These are phyloP conservation scores for Pestalotiopsis sp. DNA, from an alignment of 2,329 filamentous ascomycete species.

Conservation along the genomic window DNA sequence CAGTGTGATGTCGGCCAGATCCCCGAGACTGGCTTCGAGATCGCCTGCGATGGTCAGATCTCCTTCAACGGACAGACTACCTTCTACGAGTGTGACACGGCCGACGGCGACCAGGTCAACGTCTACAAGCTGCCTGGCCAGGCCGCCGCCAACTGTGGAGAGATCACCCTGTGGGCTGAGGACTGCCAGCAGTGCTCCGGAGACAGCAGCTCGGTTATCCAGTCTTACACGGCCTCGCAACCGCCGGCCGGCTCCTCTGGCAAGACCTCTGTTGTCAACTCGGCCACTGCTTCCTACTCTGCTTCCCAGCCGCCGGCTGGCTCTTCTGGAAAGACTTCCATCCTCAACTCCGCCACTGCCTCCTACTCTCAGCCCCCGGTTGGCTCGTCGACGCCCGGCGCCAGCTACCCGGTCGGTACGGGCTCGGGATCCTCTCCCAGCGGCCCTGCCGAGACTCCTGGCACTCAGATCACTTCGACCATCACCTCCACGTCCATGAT, in stretches of 20 bases:
- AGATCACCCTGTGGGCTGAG: constrained; percentile 47
- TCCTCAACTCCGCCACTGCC: background rate
- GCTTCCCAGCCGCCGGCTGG: background rate
- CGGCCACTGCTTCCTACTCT: background rate
- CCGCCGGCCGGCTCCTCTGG: background rate
- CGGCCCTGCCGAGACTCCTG: background rate
- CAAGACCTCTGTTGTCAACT: background rate
- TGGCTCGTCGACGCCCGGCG: background rate
- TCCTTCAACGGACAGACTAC: constrained; percentile 50
- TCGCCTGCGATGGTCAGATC: constrained; percentile 55
- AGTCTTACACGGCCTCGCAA: background rate
- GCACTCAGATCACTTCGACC: background rate
- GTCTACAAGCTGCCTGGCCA: constrained; percentile 46
- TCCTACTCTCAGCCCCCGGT: background rate
- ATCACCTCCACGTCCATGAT: background rate
- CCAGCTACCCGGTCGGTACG: background rate
- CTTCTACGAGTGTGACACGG: constrained; percentile 66
- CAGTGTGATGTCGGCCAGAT: constrained; percentile 61
- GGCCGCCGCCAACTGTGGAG: constrained; percentile 43
- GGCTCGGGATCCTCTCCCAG: background rate
- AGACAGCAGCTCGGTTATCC: constrained; percentile 8
- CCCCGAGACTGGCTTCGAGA: constrained; percentile 57
- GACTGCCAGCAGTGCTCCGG: constrained; percentile 30
- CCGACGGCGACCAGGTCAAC: constrained; percentile 56
- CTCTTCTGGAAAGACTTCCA: background rate